A percentile compares a stretch with the other conserved stretches of the same genome.
Conservation (phyloP, 2,329 filamentous ascomycete genomes). For the Rugonectria rugulosa region DNA sequence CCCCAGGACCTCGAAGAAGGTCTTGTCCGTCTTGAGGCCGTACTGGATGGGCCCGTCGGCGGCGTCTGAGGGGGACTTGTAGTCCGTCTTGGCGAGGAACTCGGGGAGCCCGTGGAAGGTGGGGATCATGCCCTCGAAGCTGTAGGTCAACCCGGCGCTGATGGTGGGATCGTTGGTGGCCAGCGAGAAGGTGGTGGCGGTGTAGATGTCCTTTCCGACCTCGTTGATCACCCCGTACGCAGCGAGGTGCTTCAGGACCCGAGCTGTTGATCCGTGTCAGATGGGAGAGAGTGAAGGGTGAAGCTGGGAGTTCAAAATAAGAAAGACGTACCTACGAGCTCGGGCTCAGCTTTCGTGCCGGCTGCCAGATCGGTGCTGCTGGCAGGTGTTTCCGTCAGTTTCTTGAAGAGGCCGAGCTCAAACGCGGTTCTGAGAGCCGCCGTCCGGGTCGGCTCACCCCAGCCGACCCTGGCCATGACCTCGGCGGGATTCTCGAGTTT, state of each 20-base stretch:
- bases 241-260: slow-evolving; percentile 19
- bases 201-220: slow-evolving; percentile 13
- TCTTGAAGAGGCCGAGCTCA: slow-evolving; percentile 26
- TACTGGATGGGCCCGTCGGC: slow-evolving; percentile 30
- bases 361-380: slow-evolving; percentile 14
- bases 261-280: not conserved
- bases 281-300: too few relatives aligned
- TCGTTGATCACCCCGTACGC: slow-evolving; percentile 22
- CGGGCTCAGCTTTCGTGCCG: slow-evolving; percentile 18
- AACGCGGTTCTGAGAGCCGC: slow-evolving; percentile 26
- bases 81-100: slow-evolving; percentile 44
- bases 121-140: slow-evolving; percentile 27
- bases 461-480: slow-evolving; percentile 23
- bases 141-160: slow-evolving; percentile 23
- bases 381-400: slow-evolving; percentile 17
- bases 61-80: slow-evolving; percentile 41
- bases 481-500: slow-evolving; percentile 26
- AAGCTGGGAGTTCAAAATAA: fast-evolving
- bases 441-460: slow-evolving; percentile 26
- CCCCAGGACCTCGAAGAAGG: slow-evolving; percentile 44
- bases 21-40: slow-evolving; percentile 31
- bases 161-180: slow-evolving; percentile 25
- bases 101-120: slow-evolving; percentile 41
- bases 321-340: slow-evolving; percentile 13
- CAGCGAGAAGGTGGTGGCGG: slow-evolving; percentile 10